Conservation (phyloP, 2,329 filamentous ascomycete species). For the Fusarium newnesense region DNA sequence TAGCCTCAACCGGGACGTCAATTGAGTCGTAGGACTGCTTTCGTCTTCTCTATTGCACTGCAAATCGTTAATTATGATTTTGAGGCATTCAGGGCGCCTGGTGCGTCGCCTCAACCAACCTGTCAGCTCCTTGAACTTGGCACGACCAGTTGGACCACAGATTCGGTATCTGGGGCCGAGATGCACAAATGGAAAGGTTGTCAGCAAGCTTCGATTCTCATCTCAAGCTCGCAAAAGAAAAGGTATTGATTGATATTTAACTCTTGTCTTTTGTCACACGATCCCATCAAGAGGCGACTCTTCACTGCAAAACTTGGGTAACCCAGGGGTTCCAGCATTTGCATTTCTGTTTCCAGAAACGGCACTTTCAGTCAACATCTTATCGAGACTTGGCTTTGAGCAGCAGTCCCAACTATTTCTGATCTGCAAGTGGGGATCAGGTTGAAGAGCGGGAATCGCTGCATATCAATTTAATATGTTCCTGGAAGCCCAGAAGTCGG, state of each 20-base stretch:
- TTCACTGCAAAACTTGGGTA: neutral
- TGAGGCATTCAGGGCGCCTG: slow-evolving; percentile 43
- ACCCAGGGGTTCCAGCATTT: neutral
- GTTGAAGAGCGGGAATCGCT: neutral
- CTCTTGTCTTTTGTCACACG: neutral
- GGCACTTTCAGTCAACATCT: neutral
- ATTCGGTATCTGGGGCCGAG: slow-evolving; percentile 35
- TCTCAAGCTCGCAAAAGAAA: slow-evolving; percentile 41
- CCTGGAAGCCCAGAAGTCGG: neutral
- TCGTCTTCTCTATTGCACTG: neutral
- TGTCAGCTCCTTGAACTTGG: slow-evolving; percentile 31
- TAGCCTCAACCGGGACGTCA: slow-evolving; percentile 15
- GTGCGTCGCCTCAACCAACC: slow-evolving; percentile 40
- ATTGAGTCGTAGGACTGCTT: slow-evolving; percentile 9
- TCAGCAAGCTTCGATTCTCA: slow-evolving; percentile 43
- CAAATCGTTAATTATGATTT: slow-evolving; percentile 34
- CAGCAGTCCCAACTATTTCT: neutral
- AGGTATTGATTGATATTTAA: slow-evolving; percentile 42
- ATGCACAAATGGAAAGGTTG: slow-evolving; percentile 1
- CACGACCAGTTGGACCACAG: slow-evolving; percentile 24
- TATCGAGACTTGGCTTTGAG: neutral
- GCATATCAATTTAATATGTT: neutral
- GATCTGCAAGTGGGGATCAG: neutral
- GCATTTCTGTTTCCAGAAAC: neutral
- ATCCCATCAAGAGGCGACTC: neutral